phyloP scores from a whole-genome alignment of 805 yeast genomes.

The Zygoascus ofunaensis region DNA sequence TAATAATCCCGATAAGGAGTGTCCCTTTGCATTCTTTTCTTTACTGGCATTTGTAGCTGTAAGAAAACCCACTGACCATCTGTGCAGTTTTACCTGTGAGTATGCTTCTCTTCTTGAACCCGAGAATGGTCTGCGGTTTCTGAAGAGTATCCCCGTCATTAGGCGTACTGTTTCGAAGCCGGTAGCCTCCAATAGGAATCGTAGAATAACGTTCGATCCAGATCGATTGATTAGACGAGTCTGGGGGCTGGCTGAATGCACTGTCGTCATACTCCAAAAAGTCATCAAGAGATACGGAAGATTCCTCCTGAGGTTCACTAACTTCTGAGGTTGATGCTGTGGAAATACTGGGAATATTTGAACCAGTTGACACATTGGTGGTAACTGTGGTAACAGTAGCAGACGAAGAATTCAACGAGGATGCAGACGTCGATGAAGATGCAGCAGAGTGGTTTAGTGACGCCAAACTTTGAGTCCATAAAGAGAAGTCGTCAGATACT shows the following conservation, averaged over 20 bases:
- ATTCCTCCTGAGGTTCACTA: background rate
- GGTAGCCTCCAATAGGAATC: constrained; percentile 18
- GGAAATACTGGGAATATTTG: background rate
- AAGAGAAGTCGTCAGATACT: background rate
- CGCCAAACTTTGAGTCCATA: background rate
- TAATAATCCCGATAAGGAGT: no score
- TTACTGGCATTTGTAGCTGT: background rate
- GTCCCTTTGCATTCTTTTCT: constrained; percentile 7
- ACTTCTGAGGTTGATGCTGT: background rate
- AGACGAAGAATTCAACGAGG: background rate
- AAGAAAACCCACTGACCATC: constrained; percentile 16
- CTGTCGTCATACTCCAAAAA: constrained; percentile 18
- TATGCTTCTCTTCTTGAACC: constrained; percentile 17
- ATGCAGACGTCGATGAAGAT: background rate
- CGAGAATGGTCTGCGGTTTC: background rate
- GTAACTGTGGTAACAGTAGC: background rate
- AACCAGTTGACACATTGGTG: background rate
- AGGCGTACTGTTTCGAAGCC: constrained; percentile 10
- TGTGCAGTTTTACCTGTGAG: constrained; percentile 26
- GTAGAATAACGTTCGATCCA: constrained; percentile 3
- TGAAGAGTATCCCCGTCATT: background rate
- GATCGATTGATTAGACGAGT: background rate
- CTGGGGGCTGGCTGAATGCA: constrained; percentile 7
- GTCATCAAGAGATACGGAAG: constrained; percentile 13
- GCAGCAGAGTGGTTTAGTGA: background rate